These are phyloP conservation scores for Auricularia cornea DNA, from an alignment of 768 basidiomycete species.

Conservation along the genomic window DNA sequence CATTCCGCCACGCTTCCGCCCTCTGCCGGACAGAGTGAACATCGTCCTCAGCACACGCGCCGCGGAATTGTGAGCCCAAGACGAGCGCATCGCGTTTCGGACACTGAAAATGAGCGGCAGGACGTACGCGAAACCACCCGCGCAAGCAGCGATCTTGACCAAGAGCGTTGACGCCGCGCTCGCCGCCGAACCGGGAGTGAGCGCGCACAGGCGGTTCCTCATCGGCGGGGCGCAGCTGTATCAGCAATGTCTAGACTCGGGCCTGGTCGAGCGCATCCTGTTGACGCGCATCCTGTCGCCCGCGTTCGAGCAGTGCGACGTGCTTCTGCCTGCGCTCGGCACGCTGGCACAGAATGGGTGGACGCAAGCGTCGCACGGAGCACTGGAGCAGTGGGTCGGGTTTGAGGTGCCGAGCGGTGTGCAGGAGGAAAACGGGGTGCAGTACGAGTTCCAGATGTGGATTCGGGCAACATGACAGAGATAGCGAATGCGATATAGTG, in stretches of 20 bases:
- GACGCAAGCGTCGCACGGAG: conserved; percentile 50
- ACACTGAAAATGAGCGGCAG: not conserved
- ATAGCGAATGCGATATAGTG: too few species aligned
- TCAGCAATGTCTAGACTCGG: conserved; percentile 46
- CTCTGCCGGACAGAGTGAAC: conserved; percentile 68
- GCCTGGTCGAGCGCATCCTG: conserved; percentile 70
- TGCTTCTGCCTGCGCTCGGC: conserved; percentile 15
- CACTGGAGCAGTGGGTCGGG: conserved; percentile 69
- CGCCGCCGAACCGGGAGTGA: not conserved
- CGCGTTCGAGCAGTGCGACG: conserved; percentile 75
- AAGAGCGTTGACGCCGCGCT: not conserved
- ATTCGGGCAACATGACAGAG: conserved; percentile 37
- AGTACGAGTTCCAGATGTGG: conserved; percentile 98
- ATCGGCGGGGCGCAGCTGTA: conserved; percentile 92
- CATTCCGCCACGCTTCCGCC: conserved; percentile 78
- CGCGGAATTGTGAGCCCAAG: conserved; percentile 42
- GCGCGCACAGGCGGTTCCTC: conserved; percentile 59
- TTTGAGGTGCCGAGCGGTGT: conserved; percentile 68
- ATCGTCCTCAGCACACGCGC: conserved; percentile 61
- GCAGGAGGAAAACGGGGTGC: conserved; percentile 74
- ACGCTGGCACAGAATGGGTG: conserved; percentile 28
- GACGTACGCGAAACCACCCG: not conserved
- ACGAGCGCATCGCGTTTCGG: not conserved
- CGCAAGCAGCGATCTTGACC: not conserved
- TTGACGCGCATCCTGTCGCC: conserved; percentile 76